Evolutionary conservation across 2,329 filamentous ascomycete species (phyloP).

Genomic region (Alternaria ethzedia): DNA sequence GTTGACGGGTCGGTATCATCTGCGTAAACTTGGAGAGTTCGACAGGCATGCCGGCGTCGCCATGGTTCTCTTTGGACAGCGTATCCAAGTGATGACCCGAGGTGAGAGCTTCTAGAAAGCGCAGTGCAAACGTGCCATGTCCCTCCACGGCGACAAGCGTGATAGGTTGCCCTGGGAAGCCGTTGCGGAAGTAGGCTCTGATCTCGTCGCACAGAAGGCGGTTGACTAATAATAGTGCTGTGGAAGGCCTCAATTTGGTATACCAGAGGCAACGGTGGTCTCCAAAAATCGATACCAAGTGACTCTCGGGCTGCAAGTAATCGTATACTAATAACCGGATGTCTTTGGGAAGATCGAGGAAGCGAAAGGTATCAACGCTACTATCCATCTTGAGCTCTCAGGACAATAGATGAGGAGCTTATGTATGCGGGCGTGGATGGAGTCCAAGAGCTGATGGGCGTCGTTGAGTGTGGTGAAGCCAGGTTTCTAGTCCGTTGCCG

Average conservation of each 20-base stretch:
- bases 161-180: neutral
- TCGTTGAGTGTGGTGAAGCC: neutral
- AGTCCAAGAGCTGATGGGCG: neutral
- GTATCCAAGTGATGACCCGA: neutral
- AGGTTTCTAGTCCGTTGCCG: neutral
- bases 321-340: neutral
- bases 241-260: neutral
- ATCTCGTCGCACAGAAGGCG: neutral
- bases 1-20: neutral
- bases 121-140: neutral
- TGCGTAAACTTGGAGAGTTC: neutral
- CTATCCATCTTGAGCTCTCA: neutral
- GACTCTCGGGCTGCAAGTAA: neutral
- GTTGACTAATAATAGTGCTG: neutral
- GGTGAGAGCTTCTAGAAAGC: neutral
- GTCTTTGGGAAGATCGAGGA: neutral
- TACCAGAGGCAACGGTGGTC: neutral
- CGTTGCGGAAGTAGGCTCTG: neutral
- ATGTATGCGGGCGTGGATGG: neutral
- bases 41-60: neutral
- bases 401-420: neutral
- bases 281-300: neutral
- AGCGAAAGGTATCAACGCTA: neutral
- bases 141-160: neutral
- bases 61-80: neutral